phyloP scores from a whole-genome alignment of 2,329 filamentous ascomycete species.

The Scedosporium boydii region DNA sequence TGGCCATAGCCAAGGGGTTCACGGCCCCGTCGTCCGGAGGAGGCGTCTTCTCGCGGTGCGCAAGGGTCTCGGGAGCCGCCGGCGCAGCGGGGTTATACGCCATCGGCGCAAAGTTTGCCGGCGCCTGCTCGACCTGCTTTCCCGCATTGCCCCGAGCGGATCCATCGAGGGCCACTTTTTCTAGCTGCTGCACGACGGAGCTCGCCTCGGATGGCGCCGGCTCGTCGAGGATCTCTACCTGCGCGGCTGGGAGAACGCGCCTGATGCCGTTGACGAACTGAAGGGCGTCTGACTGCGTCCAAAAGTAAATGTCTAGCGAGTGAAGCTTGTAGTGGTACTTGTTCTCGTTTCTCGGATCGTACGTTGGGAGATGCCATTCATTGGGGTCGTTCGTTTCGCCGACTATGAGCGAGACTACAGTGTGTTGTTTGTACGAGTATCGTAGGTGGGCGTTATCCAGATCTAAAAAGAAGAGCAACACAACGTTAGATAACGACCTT shows the following conservation, averaged over 20 bases:
- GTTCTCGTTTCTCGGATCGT: conserved; percentile 62
- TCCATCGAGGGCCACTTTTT: conserved; percentile 59
- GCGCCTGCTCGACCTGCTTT: conserved; percentile 20
- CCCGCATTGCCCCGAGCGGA: conserved; percentile 31
- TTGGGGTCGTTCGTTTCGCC: conserved; percentile 41
- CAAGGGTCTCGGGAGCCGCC: conserved; percentile 61
- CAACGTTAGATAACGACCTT: conserved; percentile 34
- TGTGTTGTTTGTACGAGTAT: conserved; percentile 68
- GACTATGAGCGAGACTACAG: conserved; percentile 57
- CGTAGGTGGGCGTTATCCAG: conserved; percentile 55
- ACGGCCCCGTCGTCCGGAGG: conserved; percentile 57
- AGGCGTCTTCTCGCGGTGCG: conserved; percentile 70
- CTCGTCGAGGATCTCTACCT: conserved; percentile 56
- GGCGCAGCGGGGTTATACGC: conserved; percentile 75
- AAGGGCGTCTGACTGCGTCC: conserved; percentile 62
- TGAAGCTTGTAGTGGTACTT: conserved; percentile 74
- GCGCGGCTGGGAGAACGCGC: conserved; percentile 50
- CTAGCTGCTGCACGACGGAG: conserved; percentile 63
- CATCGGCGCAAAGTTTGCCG: conserved; percentile 47
- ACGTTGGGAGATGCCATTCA: conserved; percentile 68
- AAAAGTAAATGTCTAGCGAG: conserved; percentile 70
- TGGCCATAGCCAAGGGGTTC: conserved; percentile 48
- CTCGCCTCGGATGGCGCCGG: conserved; percentile 52
- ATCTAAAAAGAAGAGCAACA: neutral
- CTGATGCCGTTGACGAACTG: conserved; percentile 61